Percentiles rank a stretch among this genome's conserved stretches.
Evolutionary conservation across 148 eudicot species (phyloP).

Genomic region (Talinum fruticosum): DNA sequence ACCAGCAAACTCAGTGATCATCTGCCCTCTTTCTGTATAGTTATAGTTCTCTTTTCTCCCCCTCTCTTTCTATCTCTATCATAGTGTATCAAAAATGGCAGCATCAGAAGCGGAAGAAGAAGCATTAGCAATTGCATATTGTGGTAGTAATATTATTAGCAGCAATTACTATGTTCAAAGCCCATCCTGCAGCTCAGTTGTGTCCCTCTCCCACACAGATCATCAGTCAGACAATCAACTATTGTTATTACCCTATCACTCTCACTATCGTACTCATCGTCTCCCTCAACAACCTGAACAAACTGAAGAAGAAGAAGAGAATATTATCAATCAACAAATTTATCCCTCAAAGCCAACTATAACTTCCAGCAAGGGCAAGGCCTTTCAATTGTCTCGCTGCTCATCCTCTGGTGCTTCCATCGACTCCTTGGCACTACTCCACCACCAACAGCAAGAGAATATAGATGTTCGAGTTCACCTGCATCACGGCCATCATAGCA

Average conservation of each 20-base stretch:
- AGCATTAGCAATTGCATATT: not conserved
- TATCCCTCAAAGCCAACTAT: not conserved
- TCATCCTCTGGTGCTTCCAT: conserved; percentile 53
- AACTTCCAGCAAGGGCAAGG: not conserved
- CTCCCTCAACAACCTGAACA: not conserved
- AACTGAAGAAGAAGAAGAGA: not conserved
- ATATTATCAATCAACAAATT: not conserved
- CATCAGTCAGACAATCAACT: not conserved
- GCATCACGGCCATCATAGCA: not conserved
- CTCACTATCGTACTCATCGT: conserved; percentile 7
- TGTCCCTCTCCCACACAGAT: conserved; percentile 35
- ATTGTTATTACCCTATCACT: not conserved
- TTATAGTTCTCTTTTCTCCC: no score
- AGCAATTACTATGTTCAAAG: conserved; percentile 57
- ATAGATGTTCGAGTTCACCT: not conserved
- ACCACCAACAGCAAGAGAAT: conserved; percentile 26
- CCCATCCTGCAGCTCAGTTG: conserved; percentile 32
- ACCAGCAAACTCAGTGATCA: no score
- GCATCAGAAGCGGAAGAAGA: conserved; percentile 17
- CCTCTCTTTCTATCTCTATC: no score
- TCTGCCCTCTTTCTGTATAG: no score
- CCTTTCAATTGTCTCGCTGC: conserved; percentile 34
- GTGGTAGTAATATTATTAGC: not conserved
- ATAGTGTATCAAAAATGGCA: conserved; percentile 3
- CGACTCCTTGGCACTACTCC: conserved; percentile 16